Conservation (phyloP, 2,329 filamentous ascomycete species). For the Colletotrichum chrysophilum region DNA sequence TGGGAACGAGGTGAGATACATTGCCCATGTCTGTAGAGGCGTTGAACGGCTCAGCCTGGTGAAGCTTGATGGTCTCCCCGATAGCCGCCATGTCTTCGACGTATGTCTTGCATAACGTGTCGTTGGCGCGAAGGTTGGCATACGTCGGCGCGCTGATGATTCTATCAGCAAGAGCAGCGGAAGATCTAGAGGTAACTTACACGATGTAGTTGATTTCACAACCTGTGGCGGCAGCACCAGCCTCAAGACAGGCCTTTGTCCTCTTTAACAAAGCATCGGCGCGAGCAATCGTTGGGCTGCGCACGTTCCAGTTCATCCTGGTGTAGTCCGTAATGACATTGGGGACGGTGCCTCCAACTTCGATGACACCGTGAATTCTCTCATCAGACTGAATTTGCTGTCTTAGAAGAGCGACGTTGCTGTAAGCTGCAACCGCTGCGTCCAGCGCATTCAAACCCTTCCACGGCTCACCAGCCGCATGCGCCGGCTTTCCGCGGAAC, state of each 20-base stretch:
- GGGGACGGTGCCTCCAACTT: conserved; percentile 38
- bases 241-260: conserved; percentile 41
- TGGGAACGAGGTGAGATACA: conserved; percentile 50
- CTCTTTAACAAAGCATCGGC: conserved; percentile 31
- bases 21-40: conserved; percentile 58
- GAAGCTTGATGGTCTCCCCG: conserved; percentile 38
- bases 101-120: conserved; percentile 47
- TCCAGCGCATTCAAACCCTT: conserved; percentile 43
- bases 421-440: conserved; percentile 39
- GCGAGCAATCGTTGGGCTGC: conserved; percentile 35
- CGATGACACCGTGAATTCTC: conserved; percentile 41
- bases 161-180: background rate
- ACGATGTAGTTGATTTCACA: conserved; percentile 38
- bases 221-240: conserved; percentile 36
- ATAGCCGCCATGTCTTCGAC: conserved; percentile 46
- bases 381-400: conserved; percentile 43
- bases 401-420: conserved; percentile 32
- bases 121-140: conserved; percentile 49
- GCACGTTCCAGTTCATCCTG: conserved; percentile 43
- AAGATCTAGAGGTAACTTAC: conserved; percentile 26
- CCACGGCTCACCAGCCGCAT: conserved; percentile 41
- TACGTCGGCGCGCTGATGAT: conserved; percentile 39
- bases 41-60: conserved; percentile 39
- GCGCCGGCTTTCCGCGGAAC: conserved; percentile 37
- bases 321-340: conserved; percentile 46